phyloP scores from a whole-genome alignment of 2,329 filamentous ascomycete species.

The Pseudogymnoascus sp. region DNA sequence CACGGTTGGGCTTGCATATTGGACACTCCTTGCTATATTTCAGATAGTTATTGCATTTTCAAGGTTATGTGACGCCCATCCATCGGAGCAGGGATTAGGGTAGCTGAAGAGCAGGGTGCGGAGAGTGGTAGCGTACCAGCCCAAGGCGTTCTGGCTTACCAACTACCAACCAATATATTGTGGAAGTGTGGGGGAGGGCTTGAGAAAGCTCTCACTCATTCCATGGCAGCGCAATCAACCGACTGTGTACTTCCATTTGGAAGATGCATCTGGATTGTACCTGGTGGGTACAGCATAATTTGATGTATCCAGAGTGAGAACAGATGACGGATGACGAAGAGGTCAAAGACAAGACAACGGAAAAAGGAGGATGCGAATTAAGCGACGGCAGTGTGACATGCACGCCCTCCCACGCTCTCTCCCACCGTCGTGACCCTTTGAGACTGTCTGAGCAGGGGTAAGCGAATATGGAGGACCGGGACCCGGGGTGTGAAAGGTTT shows the following conservation, averaged over 20 bases:
- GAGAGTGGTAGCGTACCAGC: slow-evolving; percentile 7
- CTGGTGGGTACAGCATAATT: neutral
- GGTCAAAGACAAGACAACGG: neutral
- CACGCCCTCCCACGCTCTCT: neutral
- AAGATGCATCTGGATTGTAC: neutral
- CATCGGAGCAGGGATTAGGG: slow-evolving; percentile 3
- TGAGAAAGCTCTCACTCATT: neutral
- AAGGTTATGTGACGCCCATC: neutral
- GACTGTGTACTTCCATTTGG: neutral
- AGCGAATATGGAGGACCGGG: neutral
- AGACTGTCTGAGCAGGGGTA: neutral
- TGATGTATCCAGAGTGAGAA: neutral
- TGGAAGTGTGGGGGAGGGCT: neutral
- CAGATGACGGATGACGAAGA: neutral
- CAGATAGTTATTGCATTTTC: slow-evolving; percentile 2
- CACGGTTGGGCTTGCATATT: slow-evolving; percentile 6
- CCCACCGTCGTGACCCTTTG: neutral
- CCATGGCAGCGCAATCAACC: neutral
- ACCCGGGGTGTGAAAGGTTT: neutral
- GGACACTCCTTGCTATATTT: neutral
- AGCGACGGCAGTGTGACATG: neutral
- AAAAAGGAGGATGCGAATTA: neutral
- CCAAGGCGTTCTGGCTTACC: slow-evolving; percentile 4
- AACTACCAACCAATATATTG: slow-evolving; percentile 1
- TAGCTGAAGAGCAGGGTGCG: slow-evolving; percentile 8